These are phyloP conservation scores for Talaromyces sp. DNA, from an alignment of 2,329 filamentous ascomycete species.

Conservation along the genomic window DNA sequence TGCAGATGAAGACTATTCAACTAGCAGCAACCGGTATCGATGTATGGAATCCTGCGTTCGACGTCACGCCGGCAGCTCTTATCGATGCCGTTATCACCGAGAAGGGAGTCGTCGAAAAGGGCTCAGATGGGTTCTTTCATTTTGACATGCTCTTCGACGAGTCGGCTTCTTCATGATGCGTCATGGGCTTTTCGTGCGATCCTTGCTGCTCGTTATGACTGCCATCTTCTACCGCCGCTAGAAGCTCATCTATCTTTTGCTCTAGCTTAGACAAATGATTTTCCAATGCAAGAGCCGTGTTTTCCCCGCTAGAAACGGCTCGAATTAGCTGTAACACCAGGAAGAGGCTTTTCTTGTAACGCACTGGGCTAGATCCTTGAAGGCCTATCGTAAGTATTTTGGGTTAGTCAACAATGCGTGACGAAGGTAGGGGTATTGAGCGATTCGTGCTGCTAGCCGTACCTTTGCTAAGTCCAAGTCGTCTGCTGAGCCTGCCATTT, in stretches of 20 bases:
- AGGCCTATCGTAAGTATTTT: conserved; percentile 25
- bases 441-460: not conserved
- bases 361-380: conserved; percentile 32
- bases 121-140: conserved; percentile 64
- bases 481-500: conserved; percentile 9
- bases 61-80: conserved; percentile 81
- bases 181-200: conserved; percentile 6
- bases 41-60: conserved; percentile 97
- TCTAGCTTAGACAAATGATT: conserved; percentile 53
- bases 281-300: conserved; percentile 54
- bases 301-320: conserved; percentile 47
- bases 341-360: not conserved
- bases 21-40: conserved; percentile 72
- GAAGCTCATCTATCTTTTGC: conserved; percentile 46
- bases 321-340: not conserved
- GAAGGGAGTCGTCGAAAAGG: conserved; percentile 79
- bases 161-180: conserved; percentile 13
- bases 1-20: conserved; percentile 61
- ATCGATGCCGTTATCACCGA: conserved; percentile 96
- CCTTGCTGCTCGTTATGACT: not conserved
- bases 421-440: not conserved
- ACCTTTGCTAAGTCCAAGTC: conserved; percentile 16
- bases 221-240: conserved; percentile 24
- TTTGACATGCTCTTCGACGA: conserved; percentile 38
- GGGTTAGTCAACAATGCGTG: not conserved